phyloP scores from a whole-genome alignment of 1,139 yeast genomes.

The Suhomyces anneliseae region DNA sequence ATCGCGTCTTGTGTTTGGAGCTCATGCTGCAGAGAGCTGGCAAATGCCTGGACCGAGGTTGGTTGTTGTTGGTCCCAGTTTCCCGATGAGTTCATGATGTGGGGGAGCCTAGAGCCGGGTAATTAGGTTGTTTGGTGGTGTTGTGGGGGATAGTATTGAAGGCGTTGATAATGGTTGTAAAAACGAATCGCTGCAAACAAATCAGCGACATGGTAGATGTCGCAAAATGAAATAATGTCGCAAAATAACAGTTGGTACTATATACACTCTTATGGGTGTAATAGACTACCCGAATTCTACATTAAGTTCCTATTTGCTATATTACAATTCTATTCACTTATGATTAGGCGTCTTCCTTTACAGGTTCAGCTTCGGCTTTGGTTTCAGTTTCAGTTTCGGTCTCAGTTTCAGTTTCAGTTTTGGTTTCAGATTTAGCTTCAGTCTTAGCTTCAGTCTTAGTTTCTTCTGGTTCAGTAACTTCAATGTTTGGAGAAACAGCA shows the following conservation, averaged over 20 bases:
- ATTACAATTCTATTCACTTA: slow-evolving; percentile 2
- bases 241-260: not conserved
- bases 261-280: not conserved
- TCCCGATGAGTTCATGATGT: slow-evolving; percentile 28
- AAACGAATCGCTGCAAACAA: not conserved
- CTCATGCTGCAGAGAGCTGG: slow-evolving; percentile 24
- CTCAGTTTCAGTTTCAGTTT: too few relatives aligned
- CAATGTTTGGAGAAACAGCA: too few relatives aligned
- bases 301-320: not conserved
- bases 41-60: slow-evolving; percentile 5
- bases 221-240: not conserved
- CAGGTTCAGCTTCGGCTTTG: not conserved
- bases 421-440: not conserved
- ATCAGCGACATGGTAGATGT: not conserved
- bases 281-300: too few relatives aligned
- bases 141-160: too few relatives aligned
- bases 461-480: not conserved
- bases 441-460: not conserved
- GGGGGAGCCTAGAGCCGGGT: not conserved
- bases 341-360: not conserved
- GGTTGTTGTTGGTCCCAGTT: slow-evolving; percentile 23
- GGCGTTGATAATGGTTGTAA: not conserved
- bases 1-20: slow-evolving; percentile 35
- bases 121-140: not conserved
- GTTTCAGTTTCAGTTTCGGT: not conserved